phyloP scores from a whole-genome alignment of 305 asterid genomes.

The Fraxinus paxiana region DNA sequence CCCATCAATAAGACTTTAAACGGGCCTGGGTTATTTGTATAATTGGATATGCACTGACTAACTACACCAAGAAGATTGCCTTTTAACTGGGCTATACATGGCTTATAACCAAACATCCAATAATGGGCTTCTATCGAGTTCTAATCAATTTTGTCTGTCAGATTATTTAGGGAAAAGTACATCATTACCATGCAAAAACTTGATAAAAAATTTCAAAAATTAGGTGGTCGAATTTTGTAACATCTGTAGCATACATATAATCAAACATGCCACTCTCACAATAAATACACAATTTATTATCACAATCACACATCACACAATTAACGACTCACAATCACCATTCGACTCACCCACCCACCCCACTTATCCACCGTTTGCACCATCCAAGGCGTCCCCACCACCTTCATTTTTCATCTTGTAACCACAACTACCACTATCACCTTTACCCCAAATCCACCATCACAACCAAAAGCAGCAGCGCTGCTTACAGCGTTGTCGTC shows the following conservation, averaged over 20 bases:
- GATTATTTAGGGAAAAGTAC: background rate
- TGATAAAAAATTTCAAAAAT: background rate
- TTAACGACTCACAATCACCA: background rate
- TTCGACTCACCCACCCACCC: background rate
- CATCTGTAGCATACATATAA: background rate
- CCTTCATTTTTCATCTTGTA: background rate
- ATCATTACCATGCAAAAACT: background rate
- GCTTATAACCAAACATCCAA: background rate
- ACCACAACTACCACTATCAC: background rate
- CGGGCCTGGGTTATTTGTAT: background rate
- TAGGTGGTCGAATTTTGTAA: background rate
- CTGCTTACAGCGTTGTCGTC: too few species aligned
- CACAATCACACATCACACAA: background rate
- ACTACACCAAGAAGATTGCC: background rate
- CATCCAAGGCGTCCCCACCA: background rate
- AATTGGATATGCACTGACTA: background rate
- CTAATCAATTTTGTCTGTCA: background rate
- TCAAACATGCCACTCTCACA: background rate
- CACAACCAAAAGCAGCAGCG: background rate
- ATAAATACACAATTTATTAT: background rate
- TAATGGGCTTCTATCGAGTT: background rate
- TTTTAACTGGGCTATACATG: background rate
- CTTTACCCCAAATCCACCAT: background rate
- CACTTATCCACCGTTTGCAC: background rate
- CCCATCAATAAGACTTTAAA: background rate